A percentile compares a stretch with the other conserved stretches of the same genome.
Evolutionary conservation across 345 rosid species (phyloP).

Genomic region (Erysimum cheiranthoides): DNA sequence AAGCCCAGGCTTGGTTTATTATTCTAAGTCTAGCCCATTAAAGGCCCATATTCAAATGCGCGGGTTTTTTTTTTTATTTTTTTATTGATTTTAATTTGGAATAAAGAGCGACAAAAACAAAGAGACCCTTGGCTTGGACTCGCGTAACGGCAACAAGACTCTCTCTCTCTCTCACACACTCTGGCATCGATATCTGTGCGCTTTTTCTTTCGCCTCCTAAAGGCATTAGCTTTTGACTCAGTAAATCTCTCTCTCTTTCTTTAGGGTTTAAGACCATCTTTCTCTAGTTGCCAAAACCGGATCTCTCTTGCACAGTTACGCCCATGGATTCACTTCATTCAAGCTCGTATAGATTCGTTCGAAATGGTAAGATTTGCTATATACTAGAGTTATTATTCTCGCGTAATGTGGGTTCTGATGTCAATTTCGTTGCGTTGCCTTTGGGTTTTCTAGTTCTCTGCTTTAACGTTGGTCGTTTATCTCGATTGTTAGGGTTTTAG

Average conservation of each 20-base stretch:
- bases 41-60: conserved; percentile 27
- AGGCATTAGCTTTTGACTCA: neutral
- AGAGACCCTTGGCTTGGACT: conserved; percentile 16
- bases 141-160: conserved; percentile 44
- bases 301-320: conserved; percentile 12
- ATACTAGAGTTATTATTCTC: neutral
- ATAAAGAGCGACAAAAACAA: conserved; percentile 30
- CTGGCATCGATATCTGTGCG: conserved; percentile 34
- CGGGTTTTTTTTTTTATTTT: conserved; percentile 12
- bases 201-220: conserved; percentile 16
- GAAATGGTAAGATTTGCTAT: conserved; percentile 21
- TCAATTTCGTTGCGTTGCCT: conserved; percentile 12
- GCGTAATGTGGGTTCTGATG: conserved; percentile 4
- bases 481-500: conserved; percentile 9
- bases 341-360: conserved; percentile 31
- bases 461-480: neutral
- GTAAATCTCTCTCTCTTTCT: conserved; percentile 21
- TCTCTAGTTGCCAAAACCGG: neutral
- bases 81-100: neutral
- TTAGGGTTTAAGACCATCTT: conserved; percentile 39
- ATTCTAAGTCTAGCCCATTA: neutral
- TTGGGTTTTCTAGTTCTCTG: neutral
- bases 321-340: conserved; percentile 38
- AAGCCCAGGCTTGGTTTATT: conserved; percentile 12
- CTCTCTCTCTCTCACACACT: conserved; percentile 1